Evolutionary conservation across 768 basidiomycete genomes (phyloP).

Genomic region (Zangia roseola): DNA sequence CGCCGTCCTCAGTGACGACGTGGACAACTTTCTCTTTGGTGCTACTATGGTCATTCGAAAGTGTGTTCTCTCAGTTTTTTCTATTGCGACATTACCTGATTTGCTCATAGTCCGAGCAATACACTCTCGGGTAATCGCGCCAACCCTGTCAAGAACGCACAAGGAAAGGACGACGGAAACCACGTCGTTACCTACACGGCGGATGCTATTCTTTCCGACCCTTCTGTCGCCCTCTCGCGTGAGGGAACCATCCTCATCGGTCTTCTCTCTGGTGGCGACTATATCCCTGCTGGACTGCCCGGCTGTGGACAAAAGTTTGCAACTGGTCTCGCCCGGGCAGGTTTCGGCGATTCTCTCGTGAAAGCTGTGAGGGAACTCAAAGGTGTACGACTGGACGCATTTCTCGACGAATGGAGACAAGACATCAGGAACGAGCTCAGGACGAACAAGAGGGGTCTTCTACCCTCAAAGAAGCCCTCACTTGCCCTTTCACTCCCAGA

Average conservation of each 20-base stretch:
- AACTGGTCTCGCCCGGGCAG: conserved; percentile 75
- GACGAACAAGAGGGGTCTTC: conserved; percentile 62
- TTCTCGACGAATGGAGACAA: conserved; percentile 63
- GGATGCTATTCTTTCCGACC: conserved; percentile 41
- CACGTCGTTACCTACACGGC: conserved; percentile 48
- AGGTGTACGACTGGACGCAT: conserved; percentile 45
- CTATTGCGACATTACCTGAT: conserved; percentile 3
- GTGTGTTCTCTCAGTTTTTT: conserved; percentile 38
- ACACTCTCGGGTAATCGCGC: conserved; percentile 71
- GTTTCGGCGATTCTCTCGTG: conserved; percentile 71
- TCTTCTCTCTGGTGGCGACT: conserved; percentile 88
- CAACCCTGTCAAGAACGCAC: conserved; percentile 60
- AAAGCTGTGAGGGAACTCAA: conserved; percentile 53
- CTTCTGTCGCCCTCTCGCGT: conserved; percentile 49
- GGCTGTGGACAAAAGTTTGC: conserved; percentile 73
- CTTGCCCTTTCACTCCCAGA: conserved; percentile 64
- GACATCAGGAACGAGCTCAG: conserved; percentile 61
- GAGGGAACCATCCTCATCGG: conserved; percentile 81
- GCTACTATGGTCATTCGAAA: conserved; percentile 83
- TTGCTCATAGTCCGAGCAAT: conserved; percentile 53
- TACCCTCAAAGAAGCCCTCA: conserved; percentile 62
- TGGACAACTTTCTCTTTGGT: conserved; percentile 90
- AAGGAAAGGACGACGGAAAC: conserved; percentile 73
- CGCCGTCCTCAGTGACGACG: conserved; percentile 88
- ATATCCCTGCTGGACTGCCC: conserved; percentile 66